phyloP scores from a whole-genome alignment of 2,329 filamentous ascomycete genomes.

The Chaetomium strumarium region DNA sequence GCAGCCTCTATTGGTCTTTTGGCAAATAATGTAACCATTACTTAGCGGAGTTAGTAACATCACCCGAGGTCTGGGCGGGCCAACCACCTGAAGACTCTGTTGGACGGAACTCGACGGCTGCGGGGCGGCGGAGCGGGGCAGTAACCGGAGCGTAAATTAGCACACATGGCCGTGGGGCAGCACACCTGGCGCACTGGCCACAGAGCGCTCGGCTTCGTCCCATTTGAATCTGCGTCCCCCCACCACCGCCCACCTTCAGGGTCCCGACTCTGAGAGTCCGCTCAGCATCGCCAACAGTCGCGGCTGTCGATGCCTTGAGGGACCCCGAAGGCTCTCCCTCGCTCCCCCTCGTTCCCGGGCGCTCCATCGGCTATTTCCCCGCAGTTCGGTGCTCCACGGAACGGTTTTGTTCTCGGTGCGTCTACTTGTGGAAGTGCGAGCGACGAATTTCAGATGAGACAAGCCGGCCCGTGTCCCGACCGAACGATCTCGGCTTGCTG shows the following conservation, averaged over 20 bases:
- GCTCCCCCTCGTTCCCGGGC: neutral
- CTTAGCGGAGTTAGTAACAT: constrained; percentile 5
- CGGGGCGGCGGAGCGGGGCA: constrained; percentile 5
- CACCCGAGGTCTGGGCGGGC: constrained; percentile 1
- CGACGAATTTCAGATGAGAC: neutral
- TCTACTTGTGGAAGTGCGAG: neutral
- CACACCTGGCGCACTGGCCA: constrained; percentile 8
- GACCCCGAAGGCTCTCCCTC: neutral
- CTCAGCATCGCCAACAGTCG: constrained; percentile 4
- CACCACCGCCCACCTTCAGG: constrained; percentile 13
- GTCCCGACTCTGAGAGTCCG: constrained; percentile 10
- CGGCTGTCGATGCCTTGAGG: neutral
- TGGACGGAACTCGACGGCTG: constrained; percentile 3
- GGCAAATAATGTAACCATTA: constrained; percentile 10
- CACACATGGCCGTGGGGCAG: constrained; percentile 11
- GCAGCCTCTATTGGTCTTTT: constrained; percentile 2
- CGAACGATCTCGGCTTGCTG: constrained; percentile 1
- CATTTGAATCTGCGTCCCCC: constrained; percentile 17
- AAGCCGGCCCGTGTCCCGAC: constrained; percentile 1
- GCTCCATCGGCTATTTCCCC: neutral
- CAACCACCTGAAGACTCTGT: neutral
- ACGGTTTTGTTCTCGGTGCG: neutral
- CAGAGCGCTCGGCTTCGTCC: constrained; percentile 3
- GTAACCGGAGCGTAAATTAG: constrained; percentile 1
- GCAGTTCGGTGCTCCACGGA: neutral